Base-by-base conservation (phyloP, 31 red algal genomes). In the Odonthalia washingtoniensis region DNA sequence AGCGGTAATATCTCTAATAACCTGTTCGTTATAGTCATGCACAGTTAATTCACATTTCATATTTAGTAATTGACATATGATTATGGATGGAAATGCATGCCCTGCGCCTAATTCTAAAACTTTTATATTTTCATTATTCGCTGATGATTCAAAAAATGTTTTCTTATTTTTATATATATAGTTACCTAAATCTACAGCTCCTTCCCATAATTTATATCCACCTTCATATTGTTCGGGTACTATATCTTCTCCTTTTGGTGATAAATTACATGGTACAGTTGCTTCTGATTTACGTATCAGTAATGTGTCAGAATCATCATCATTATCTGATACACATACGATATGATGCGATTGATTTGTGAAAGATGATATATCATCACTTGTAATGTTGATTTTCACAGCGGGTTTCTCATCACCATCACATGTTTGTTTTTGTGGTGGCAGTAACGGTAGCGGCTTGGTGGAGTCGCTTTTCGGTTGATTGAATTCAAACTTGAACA, bases 141-240 rank as follows among this genome's bases (percentile, higher is more conserved):
- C 1, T 36, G 2, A 42, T 44, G 37, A 24, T 38, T 40, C 74
- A n/a, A n/a, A n/a, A n/a, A n/a, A n/a, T n/a, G n/a, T n/a, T 9
- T 44, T 5, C 33, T 57, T 9, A 33, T 44, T 21, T 3, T 28
- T 37, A 17, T 18, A 66, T n/a, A 93, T 30, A 75, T 78, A 91
- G 4, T 32, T 17, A 28, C 78, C 46, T 45, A 98, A 89, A 60
- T 98, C 96, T 37, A 66, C 24, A 30, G 96, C 67, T 65, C 89
- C 75, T 70, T 98, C 96, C 96, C 96, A 98, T 17, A 98, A 78
- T 82, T 98, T 98, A 89, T 80, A 92, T 4, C 96, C 96, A 49
- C 96, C 96, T 70, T 98, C 96, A 82, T 98, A 98, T 30, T 74
- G 61, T 41, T 78, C 78, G n/a, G 92, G 83, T 4, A 94, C 72